phyloP scores from a whole-genome alignment of 805 yeast species.

The Metschnikowia henanensis region DNA sequence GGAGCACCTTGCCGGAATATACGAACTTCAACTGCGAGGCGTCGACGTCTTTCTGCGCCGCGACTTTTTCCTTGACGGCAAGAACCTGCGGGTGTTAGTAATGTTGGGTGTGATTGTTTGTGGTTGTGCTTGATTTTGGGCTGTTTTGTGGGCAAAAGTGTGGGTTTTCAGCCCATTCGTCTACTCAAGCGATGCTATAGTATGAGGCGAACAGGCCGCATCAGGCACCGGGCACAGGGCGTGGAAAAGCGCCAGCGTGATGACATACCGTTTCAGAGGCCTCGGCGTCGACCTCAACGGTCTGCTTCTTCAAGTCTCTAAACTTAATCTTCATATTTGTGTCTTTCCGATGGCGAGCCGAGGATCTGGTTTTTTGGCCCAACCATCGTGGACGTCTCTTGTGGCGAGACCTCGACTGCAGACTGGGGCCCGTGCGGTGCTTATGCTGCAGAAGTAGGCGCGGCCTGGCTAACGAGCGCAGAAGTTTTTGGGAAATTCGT shows the following conservation, averaged over 20 bases:
- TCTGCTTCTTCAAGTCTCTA: constrained; percentile 92
- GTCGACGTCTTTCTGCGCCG: constrained; percentile 65
- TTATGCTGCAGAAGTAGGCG: background rate
- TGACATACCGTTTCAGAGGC: constrained; percentile 63
- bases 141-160: too few relatives aligned
- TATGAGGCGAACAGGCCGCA: background rate
- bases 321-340: constrained; percentile 73
- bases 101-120: too few relatives aligned
- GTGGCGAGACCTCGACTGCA: constrained; percentile 10
- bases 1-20: constrained; percentile 87
- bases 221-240: background rate
- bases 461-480: too few relatives aligned
- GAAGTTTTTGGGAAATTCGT: too few relatives aligned
- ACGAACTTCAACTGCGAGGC: constrained; percentile 81
- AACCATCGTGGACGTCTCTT: constrained; percentile 2
- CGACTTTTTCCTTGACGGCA: constrained; percentile 73
- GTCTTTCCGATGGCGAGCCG: background rate
- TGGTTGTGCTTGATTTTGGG: too few relatives aligned
- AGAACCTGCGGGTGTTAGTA: constrained; percentile 40
- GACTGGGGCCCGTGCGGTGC: background rate
- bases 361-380: background rate
- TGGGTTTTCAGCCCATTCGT: too few relatives aligned
- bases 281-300: constrained; percentile 77
- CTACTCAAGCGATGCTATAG: too few relatives aligned
- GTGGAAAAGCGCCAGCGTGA: too few relatives aligned